Evolutionary conservation across 345 rosid species (phyloP).

Genomic region (Gossypium ekmanianum): DNA sequence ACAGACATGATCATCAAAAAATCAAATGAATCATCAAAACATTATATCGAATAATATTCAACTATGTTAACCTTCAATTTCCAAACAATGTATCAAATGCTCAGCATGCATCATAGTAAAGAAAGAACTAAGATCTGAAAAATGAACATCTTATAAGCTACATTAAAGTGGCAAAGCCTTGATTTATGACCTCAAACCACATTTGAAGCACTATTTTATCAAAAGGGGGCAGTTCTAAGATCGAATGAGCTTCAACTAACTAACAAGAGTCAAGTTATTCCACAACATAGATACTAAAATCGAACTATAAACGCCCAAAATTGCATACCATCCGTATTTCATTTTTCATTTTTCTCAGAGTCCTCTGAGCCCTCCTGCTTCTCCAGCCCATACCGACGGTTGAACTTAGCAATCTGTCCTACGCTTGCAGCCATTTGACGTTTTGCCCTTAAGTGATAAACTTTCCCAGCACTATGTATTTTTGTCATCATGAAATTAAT

Average conservation of each 20-base stretch:
- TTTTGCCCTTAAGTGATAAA: slow-evolving; percentile 78
- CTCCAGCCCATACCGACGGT: slow-evolving; percentile 67
- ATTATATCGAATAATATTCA: background rate
- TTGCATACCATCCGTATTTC: slow-evolving; percentile 8
- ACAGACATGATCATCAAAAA: background rate
- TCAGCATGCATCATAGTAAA: background rate
- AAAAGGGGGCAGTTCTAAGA: background rate
- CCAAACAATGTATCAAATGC: background rate
- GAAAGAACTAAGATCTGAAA: background rate
- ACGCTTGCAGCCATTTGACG: slow-evolving; percentile 84
- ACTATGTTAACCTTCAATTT: background rate
- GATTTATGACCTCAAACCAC: background rate
- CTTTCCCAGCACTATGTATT: slow-evolving; percentile 76
- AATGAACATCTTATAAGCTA: background rate
- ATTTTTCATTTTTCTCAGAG: slow-evolving; percentile 29
- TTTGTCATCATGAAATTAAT: slow-evolving; percentile 87
- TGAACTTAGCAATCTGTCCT: slow-evolving; percentile 85
- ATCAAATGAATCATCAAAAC: background rate
- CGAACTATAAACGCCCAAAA: background rate
- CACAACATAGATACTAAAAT: background rate
- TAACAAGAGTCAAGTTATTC: slow-evolving; percentile 7
- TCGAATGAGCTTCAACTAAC: background rate
- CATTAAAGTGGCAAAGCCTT: background rate
- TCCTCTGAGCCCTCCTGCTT: slow-evolving; percentile 36
- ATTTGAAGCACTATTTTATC: slow-evolving; percentile 5